Base-by-base conservation (phyloP, 805 yeast species). In the Spathaspora sp. region DNA sequence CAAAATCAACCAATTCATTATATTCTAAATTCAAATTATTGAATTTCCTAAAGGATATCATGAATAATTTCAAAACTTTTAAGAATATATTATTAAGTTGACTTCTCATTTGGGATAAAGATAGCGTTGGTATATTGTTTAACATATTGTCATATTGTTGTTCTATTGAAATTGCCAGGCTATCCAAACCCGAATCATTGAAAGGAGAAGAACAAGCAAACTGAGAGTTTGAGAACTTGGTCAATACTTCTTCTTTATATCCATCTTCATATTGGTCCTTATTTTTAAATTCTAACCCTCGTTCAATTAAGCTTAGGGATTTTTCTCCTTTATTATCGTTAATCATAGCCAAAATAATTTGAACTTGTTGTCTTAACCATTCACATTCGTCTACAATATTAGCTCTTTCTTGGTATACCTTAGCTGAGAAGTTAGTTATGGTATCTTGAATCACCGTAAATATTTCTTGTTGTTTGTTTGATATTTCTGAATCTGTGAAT, bases 381-480 rank as follows among this genome's bases (percentile, higher is more conserved):
- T 73, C 77, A 57, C 77, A 73, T 52, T 74, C 79, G 52, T 68
- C 69, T 49, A 68, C 72, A 12, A 74, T 72, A 54, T 59, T 69
- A 44, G 52, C 62, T 59, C 68, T 70, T 54, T 74, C 78, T 49
- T 76, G 58, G 43, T 65, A 66, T n/a, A 70, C 52, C 35, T 53
- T 62, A 20, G 49, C 46, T 1, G 70, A 59, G 53, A 67, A 80
- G 52, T 72, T 69, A 18, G 72, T 65, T 29, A 83, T 79, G 1
- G 83, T 77, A 26, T 72, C 71, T 35, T 82, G 77, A 5, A 83
- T 69, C 4, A 73, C 73, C 14, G 66, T 72, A 56, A 82, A 82
- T 12, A 83, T 75, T 44, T 72, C 70, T 32, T 75, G 64, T 56
- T 80, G 82, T 56, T 80, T 82, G 38, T 64, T 65, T 12, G 75